A percentile compares a stretch with the other conserved stretches of the same genome.
Evolutionary conservation across 2,329 filamentous ascomycete species (phyloP).

Genomic region (Pseudopithomyces maydicus): DNA sequence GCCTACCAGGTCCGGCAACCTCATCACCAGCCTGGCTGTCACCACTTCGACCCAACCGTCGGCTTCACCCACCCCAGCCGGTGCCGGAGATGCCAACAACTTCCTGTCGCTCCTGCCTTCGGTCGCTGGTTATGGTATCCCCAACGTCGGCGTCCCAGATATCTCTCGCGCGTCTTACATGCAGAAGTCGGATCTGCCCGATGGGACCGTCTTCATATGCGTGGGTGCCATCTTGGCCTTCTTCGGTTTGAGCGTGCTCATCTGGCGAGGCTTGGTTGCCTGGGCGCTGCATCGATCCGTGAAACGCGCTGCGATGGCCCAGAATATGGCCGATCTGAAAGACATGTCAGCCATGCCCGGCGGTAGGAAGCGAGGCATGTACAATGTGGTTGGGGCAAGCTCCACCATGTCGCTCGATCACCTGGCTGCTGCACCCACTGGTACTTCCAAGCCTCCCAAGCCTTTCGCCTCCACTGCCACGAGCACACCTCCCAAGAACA

Average conservation of each 20-base stretch:
- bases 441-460: constrained; percentile 35
- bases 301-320: constrained; percentile 78
- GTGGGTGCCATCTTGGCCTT: constrained; percentile 88
- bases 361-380: constrained; percentile 45
- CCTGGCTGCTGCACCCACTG: constrained; percentile 42
- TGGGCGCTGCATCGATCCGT: constrained; percentile 93
- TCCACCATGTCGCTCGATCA: constrained; percentile 64
- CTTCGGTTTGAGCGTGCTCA: constrained; percentile 77
- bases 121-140: constrained; percentile 62
- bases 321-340: constrained; percentile 73
- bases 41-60: constrained; percentile 17
- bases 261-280: constrained; percentile 86
- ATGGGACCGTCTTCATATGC: constrained; percentile 95
- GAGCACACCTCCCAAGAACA: constrained; percentile 33
- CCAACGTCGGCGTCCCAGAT: constrained; percentile 77
- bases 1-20: background rate
- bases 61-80: constrained; percentile 13
- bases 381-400: constrained; percentile 53
- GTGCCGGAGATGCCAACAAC: constrained; percentile 18
- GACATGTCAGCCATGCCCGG: constrained; percentile 54
- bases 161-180: constrained; percentile 88
- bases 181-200: constrained; percentile 81
- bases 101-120: constrained; percentile 32
- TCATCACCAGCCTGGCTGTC: constrained; percentile 1
- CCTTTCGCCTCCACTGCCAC: constrained; percentile 32